Percentiles rank a stretch among this genome's conserved stretches.
Conservation (phyloP, 768 basidiomycete genomes). For the Collybiopsis confluens region DNA sequence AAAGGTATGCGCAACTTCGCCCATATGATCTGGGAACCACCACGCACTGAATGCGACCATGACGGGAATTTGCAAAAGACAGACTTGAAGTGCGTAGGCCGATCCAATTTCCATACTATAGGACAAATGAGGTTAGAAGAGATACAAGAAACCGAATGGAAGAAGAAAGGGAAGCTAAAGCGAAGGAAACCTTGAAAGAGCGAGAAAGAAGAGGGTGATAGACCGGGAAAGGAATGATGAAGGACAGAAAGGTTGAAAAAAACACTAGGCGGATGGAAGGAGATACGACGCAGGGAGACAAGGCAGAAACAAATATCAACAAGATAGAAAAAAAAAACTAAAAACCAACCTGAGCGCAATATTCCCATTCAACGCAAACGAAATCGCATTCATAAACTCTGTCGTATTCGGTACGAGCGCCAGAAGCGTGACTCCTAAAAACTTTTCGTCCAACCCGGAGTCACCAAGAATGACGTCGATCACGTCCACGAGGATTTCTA, state of each 20-base stretch:
- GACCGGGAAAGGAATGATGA: too few species aligned
- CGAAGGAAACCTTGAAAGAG: too few species aligned
- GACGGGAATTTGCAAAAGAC: slow-evolving; percentile 93
- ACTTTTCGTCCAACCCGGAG: slow-evolving; percentile 95
- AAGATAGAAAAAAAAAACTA: neutral
- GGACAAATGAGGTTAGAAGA: neutral
- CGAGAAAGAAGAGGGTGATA: neutral
- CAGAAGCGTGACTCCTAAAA: slow-evolving; percentile 93
- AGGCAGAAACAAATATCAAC: neutral
- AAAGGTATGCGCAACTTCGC: slow-evolving; percentile 85
- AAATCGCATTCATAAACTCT: slow-evolving; percentile 99
- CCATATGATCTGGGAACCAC: slow-evolving; percentile 85
- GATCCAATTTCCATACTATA: slow-evolving; percentile 98
- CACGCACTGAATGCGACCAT: slow-evolving; percentile 99
- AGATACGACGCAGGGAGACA: neutral
- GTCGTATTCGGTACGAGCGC: slow-evolving; percentile 98
- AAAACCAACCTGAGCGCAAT: slow-evolving; percentile 82
- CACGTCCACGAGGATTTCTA: slow-evolving; percentile 92
- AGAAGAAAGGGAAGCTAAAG: too few species aligned
- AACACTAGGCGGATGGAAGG: slow-evolving; percentile 2
- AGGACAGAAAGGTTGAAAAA: neutral
- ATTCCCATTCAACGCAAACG: slow-evolving; percentile 94
- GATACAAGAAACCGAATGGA: neutral
- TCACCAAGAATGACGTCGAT: slow-evolving; percentile 90
- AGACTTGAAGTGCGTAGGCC: slow-evolving; percentile 97